Percentiles rank a stretch among this genome's conserved stretches.
Evolutionary conservation across 768 basidiomycete genomes (phyloP).

Genomic region (Rhizopogon rudus): DNA sequence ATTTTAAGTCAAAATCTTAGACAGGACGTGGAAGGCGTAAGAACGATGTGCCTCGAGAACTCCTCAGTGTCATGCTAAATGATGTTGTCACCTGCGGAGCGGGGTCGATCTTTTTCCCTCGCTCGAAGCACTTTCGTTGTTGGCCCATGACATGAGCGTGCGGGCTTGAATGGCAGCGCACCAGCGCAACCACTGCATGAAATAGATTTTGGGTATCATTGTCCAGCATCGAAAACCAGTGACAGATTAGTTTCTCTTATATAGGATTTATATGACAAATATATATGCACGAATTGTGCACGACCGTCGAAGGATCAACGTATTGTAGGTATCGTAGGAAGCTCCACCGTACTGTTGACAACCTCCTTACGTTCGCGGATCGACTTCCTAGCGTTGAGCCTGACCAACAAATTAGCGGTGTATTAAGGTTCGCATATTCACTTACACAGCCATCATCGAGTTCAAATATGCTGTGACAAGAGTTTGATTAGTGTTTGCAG

Average conservation of each 20-base stretch:
- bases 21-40: background rate
- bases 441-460: conserved; percentile 22
- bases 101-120: too few species aligned
- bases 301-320: background rate
- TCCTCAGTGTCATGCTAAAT: background rate
- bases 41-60: background rate
- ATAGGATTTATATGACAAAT: background rate
- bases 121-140: too few species aligned
- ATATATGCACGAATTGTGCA: background rate
- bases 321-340: conserved; percentile 17
- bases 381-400: conserved; percentile 5
- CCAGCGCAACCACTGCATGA: too few species aligned
- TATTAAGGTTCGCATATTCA: background rate
- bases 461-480: conserved; percentile 14
- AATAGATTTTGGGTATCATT: too few species aligned
- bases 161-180: too few species aligned
- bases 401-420: background rate
- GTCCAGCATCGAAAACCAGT: too few species aligned
- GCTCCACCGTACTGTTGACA: conserved; percentile 2
- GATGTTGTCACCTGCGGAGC: too few species aligned
- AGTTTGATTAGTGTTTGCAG: background rate
- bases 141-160: too few species aligned
- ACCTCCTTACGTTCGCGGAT: conserved; percentile 12
- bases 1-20: background rate
- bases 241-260: too few species aligned